phyloP scores from a whole-genome alignment of 768 basidiomycete genomes.

The Russula abietina region DNA sequence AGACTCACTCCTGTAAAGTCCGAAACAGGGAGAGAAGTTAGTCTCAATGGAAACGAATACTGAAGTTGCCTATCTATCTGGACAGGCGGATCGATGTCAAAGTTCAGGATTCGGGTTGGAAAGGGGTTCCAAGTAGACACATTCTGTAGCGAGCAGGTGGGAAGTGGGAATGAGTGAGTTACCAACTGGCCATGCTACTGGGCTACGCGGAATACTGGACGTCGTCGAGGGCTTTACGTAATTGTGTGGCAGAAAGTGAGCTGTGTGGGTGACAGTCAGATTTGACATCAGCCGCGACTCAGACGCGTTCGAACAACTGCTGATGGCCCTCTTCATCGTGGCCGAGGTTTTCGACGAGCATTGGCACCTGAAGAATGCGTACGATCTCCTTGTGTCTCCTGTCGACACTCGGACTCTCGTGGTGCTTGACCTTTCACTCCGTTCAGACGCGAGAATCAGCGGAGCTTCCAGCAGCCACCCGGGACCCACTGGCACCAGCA shows the following conservation, averaged over 20 bases:
- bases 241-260: too few species aligned
- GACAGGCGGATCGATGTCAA: too few species aligned
- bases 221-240: too few species aligned
- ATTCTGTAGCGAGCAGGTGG: not conserved
- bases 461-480: not conserved
- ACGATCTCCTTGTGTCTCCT: not conserved
- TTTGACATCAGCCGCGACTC: not conserved
- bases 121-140: too few species aligned
- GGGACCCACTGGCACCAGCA: not conserved
- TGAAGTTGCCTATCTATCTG: too few species aligned
- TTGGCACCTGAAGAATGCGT: conserved; percentile 1
- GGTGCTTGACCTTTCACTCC: not conserved
- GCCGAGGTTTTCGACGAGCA: not conserved
- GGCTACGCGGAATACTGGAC: too few species aligned
- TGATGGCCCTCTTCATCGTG: not conserved
- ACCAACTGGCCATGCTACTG: too few species aligned
- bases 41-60: too few species aligned
- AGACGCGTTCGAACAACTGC: not conserved
- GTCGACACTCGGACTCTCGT: not conserved
- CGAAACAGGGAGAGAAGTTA: too few species aligned
- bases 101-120: too few species aligned
- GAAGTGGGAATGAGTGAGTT: too few species aligned
- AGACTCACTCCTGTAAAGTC: too few species aligned
- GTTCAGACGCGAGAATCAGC: not conserved
- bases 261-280: conserved; percentile 1